Evolutionary conservation across 306 rosid species (phyloP).

Genomic region (Fragaria iinumae): DNA sequence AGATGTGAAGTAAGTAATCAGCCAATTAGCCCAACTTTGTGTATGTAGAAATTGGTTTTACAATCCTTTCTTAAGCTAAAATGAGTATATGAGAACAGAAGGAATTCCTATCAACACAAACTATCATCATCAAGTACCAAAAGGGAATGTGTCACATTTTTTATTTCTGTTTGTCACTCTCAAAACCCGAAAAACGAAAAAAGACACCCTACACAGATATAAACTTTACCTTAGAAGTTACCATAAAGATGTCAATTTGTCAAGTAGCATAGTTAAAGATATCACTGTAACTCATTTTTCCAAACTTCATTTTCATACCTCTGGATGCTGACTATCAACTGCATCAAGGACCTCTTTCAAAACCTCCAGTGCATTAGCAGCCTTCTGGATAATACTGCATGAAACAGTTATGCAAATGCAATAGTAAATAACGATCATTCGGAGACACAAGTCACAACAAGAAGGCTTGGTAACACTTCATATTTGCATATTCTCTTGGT

Average conservation of each 20-base stretch:
- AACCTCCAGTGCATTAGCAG: conserved; percentile 74
- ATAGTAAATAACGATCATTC: conserved; percentile 20
- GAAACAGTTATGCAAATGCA: conserved; percentile 13
- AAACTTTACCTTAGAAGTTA: background rate
- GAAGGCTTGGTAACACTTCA: background rate
- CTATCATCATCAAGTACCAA: conserved; percentile 5
- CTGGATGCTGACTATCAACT: conserved; percentile 63
- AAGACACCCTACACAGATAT: background rate
- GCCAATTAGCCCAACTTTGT: background rate
- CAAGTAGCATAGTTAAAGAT: background rate
- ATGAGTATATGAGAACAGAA: background rate
- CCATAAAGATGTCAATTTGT: background rate
- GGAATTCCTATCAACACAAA: background rate
- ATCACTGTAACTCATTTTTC: background rate
- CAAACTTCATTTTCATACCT: conserved; percentile 44
- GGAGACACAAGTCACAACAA: background rate
- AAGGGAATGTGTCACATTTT: background rate
- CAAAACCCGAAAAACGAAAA: background rate
- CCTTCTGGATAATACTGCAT: conserved; percentile 84
- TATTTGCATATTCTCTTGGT: background rate
- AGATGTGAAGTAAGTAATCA: background rate
- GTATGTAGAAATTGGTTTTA: background rate
- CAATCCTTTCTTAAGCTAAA: background rate
- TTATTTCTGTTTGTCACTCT: background rate
- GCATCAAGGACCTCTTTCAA: conserved; percentile 92